Conservation (phyloP, 1,284 basidiomycete genomes). For the Leccinum cinnamomeum region DNA sequence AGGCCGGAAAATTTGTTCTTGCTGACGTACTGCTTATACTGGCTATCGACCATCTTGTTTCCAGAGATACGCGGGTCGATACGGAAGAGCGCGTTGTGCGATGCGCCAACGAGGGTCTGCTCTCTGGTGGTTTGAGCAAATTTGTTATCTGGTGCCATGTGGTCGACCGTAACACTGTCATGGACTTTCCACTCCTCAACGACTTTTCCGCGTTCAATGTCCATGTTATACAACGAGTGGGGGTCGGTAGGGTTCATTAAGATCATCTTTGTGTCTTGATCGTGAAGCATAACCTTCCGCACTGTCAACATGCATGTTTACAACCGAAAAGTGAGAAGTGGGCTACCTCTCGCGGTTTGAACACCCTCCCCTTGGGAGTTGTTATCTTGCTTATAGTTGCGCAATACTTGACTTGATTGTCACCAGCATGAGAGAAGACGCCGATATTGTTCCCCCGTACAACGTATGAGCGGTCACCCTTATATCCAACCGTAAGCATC, state of each 20-base stretch:
- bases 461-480: constrained; percentile 94
- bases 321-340: not conserved
- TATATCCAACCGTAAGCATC: constrained; percentile 93
- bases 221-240: constrained; percentile 90
- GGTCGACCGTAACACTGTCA: constrained; percentile 82
- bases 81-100: constrained; percentile 94
- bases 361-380: constrained; percentile 80
- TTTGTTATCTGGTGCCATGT: constrained; percentile 93
- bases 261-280: constrained; percentile 96
- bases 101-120: constrained; percentile 91
- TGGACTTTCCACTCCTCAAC: constrained; percentile 99
- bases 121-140: constrained; percentile 93
- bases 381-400: constrained; percentile 87
- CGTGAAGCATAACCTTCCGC: constrained; percentile 90
- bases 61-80: constrained; percentile 94
- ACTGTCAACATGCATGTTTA: constrained; percentile 13
- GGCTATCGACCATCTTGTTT: constrained; percentile 90
- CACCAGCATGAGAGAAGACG: constrained; percentile 87
- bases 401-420: constrained; percentile 82
- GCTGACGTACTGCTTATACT: constrained; percentile 94
- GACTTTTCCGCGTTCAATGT: constrained; percentile 94
- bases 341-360: constrained; percentile 83
- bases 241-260: constrained; percentile 84
- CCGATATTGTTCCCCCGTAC: constrained; percentile 96
- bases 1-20: constrained; percentile 97